Conservation (phyloP, 148 eudicot genomes). For the Nyssa sinensis region DNA sequence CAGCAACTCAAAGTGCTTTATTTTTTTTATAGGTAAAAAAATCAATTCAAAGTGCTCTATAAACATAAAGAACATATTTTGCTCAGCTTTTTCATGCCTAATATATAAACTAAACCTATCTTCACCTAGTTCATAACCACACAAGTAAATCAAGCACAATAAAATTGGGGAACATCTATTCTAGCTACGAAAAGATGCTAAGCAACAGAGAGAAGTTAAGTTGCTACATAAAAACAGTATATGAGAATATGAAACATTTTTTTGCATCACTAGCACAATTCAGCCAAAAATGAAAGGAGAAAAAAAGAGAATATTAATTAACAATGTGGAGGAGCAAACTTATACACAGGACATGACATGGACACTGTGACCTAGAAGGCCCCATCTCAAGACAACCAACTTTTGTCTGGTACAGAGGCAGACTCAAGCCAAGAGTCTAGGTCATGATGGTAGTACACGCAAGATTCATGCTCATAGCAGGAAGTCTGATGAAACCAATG, state of each 20-base stretch:
- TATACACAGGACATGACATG: too few species aligned
- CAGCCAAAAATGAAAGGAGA: background rate
- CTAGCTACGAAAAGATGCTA: too few species aligned
- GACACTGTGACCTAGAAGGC: too few species aligned
- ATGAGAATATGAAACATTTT: background rate
- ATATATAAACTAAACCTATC: background rate
- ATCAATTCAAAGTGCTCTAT: too few species aligned
- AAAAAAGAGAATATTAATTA: too few species aligned
- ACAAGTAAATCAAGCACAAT: background rate
- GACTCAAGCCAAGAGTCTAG: background rate
- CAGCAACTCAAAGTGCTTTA: too few species aligned
- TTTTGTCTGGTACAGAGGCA: background rate
- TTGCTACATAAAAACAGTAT: too few species aligned
- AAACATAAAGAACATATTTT: too few species aligned
- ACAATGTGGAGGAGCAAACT: background rate
- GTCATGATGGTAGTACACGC: background rate
- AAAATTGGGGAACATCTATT: background rate
- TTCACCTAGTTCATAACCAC: background rate
- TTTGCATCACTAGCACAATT: background rate
- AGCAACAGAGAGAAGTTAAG: background rate
- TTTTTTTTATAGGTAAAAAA: too few species aligned
- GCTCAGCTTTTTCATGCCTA: background rate
- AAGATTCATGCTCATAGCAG: too few species aligned
- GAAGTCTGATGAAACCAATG: too few species aligned
- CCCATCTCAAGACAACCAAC: background rate